Base-by-base conservation (phyloP, 768 basidiomycete genomes). In the Boletus sp. region DNA sequence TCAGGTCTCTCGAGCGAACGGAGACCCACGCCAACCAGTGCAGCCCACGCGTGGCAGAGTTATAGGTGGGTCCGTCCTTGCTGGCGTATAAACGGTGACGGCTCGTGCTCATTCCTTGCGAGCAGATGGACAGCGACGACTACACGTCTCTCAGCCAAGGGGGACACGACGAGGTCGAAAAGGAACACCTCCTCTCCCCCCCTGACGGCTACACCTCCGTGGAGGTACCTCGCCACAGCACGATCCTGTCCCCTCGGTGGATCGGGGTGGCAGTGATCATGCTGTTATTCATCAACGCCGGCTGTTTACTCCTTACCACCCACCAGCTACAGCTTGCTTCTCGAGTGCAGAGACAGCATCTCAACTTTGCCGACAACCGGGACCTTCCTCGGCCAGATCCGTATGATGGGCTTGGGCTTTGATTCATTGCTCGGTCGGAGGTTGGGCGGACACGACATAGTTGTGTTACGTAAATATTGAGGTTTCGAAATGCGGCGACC, bases 351-450 rank as follows among this genome's bases (percentile, higher is more conserved):
- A 59, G 47, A 36, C 61, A 66, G 24, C 40, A 64, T 33, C 50
- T 68, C 46, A 58, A 42, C 18, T 61, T 58, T 44, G 45, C 59
- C 1, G 69, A 71, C 37, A 68, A 71, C 12, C 62, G 69, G n/a
- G 45, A 63, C 46, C 60, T 71, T 18, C 66, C 69, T 49, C 66
- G 66, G 20, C 71, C 69, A 17, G 64, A 72, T 50, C 69, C 58
- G 10, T 72, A 71, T 47, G 67, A 72, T 48, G 69, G 69, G 44
- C 61, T 72, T 46, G 69, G 69, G 44, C 61, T 72, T 46, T 70
- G 48, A 70, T 52, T 24, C 7, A 9, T 49, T 35, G 35, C 17
- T 46, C 5, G 15, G 17, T 46, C 9, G 15, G 17, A 10, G 9
- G 10, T 30, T 49, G 7, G 35, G 20, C 30, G 48, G 48, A 28